Conservation (phyloP, 1,284 basidiomycete genomes). For the Malassezia brasiliensis region DNA sequence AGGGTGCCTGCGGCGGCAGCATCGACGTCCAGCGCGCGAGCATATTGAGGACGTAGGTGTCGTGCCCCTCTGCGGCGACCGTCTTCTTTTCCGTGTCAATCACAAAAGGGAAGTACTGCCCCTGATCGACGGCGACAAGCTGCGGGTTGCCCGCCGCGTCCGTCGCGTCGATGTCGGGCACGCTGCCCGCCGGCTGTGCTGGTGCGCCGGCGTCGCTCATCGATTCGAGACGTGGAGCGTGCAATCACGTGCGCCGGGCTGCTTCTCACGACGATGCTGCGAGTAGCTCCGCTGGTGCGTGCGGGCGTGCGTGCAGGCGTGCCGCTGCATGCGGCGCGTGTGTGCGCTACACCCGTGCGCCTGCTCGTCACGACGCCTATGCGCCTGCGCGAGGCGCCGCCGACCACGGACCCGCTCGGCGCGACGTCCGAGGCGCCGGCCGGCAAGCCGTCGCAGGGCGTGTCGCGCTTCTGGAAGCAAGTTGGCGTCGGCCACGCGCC, state of each 20-base stretch:
- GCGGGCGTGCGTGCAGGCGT: neutral
- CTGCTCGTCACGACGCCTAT: neutral
- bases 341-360: neutral
- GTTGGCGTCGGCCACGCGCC: slow-evolving; percentile 14
- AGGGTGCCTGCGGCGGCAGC: slow-evolving; percentile 37
- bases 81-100: slow-evolving; percentile 2
- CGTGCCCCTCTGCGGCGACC: slow-evolving; percentile 23
- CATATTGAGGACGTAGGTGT: slow-evolving; percentile 43
- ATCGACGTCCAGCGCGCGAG: slow-evolving; percentile 35
- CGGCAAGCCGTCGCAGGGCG: slow-evolving; percentile 4
- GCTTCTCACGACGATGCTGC: neutral
- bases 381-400: slow-evolving; percentile 6
- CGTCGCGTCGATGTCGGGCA: neutral
- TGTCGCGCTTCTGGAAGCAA: slow-evolving; percentile 32
- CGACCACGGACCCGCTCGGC: neutral
- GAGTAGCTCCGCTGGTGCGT: neutral
- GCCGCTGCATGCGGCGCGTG: neutral
- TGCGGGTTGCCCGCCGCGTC: slow-evolving; percentile 2
- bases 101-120: slow-evolving; percentile 7
- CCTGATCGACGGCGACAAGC: slow-evolving; percentile 11
- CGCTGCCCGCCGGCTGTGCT: neutral
- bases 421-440: neutral
- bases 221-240: neutral
- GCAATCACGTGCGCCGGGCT: slow-evolving; percentile 1
- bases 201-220: neutral